phyloP scores from a whole-genome alignment of 2,329 filamentous ascomycete genomes.

The Fusarium avenaceum region DNA sequence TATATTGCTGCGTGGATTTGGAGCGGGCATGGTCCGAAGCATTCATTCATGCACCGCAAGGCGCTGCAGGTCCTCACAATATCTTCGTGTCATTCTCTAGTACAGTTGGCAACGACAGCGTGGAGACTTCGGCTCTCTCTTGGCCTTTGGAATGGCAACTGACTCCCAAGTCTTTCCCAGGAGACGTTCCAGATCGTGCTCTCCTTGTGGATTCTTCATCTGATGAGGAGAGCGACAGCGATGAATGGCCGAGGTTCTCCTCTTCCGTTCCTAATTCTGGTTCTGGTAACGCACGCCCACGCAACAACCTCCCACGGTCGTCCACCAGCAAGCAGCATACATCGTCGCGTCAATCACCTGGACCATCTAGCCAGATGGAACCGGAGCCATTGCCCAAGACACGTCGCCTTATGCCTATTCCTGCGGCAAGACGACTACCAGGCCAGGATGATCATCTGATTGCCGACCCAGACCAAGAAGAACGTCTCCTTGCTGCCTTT shows the following conservation, averaged over 20 bases:
- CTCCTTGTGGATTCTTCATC: slow-evolving; percentile 24
- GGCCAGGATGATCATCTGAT: slow-evolving; percentile 6
- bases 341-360: background rate
- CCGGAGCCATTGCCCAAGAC: slow-evolving; percentile 5
- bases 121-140: slow-evolving; percentile 15
- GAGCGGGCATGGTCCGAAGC: slow-evolving; percentile 58
- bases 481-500: slow-evolving; percentile 67
- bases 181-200: slow-evolving; percentile 16
- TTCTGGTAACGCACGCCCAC: background rate
- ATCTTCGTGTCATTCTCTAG: slow-evolving; percentile 51
- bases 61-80: slow-evolving; percentile 52
- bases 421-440: slow-evolving; percentile 9
- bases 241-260: slow-evolving; percentile 34
- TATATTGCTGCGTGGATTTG: slow-evolving; percentile 61
- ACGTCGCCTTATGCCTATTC: slow-evolving; percentile 50
- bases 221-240: slow-evolving; percentile 40
- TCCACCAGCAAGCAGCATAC: slow-evolving; percentile 18
- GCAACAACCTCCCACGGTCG: background rate
- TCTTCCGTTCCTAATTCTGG: background rate
- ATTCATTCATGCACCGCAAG: slow-evolving; percentile 43
- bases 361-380: background rate
- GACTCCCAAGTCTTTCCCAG: slow-evolving; percentile 34
- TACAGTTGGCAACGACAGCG: slow-evolving; percentile 13
- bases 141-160: slow-evolving; percentile 51
- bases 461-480: slow-evolving; percentile 22